These are phyloP conservation scores for Lignosus rhinocerotis DNA, from an alignment of 1,284 basidiomycete species.

Conservation along the genomic window DNA sequence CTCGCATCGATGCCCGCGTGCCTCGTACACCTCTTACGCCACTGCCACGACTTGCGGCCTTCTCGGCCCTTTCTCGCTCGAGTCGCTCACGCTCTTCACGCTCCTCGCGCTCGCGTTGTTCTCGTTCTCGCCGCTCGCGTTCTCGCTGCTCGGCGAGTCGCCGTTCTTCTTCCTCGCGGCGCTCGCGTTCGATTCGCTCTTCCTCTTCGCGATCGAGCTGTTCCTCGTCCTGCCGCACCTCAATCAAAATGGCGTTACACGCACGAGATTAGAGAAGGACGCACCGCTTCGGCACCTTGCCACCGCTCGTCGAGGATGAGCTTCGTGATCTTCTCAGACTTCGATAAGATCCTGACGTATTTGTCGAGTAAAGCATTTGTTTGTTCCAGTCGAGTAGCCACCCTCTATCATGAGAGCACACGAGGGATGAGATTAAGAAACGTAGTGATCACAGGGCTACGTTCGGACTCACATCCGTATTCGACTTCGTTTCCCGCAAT, in stretches of 20 bases:
- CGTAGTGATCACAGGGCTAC: not conserved
- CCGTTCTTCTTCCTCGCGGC: conserved; percentile 52
- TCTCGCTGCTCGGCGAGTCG: conserved; percentile 49
- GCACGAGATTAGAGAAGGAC: conserved; percentile 25
- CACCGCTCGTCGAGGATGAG: conserved; percentile 75
- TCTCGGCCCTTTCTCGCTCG: conserved; percentile 27
- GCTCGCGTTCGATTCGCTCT: conserved; percentile 47
- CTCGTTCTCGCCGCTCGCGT: conserved; percentile 38
- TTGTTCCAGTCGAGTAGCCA: conserved; percentile 63
- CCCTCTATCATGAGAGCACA: conserved; percentile 28
- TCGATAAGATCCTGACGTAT: conserved; percentile 68
- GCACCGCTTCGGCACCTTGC: conserved; percentile 68
- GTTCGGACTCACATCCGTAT: conserved; percentile 58
- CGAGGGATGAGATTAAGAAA: not conserved
- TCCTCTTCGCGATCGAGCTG: conserved; percentile 48
- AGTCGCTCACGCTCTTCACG: conserved; percentile 23
- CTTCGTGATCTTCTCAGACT: conserved; percentile 63
- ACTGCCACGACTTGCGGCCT: conserved; percentile 28
- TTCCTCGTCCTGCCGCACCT: conserved; percentile 53
- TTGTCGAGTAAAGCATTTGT: conserved; percentile 72
- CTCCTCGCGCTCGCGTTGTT: conserved; percentile 1
- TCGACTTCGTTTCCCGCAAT: conserved; percentile 57
- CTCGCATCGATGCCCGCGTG: conserved; percentile 40
- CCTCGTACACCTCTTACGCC: conserved; percentile 40
- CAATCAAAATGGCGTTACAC: not conserved